Percentiles rank a stretch among this genome's conserved stretches.
These are phyloP conservation scores for Barnettozyma salicaria DNA, from an alignment of 805 yeast genomes.

Conservation along the genomic window DNA sequence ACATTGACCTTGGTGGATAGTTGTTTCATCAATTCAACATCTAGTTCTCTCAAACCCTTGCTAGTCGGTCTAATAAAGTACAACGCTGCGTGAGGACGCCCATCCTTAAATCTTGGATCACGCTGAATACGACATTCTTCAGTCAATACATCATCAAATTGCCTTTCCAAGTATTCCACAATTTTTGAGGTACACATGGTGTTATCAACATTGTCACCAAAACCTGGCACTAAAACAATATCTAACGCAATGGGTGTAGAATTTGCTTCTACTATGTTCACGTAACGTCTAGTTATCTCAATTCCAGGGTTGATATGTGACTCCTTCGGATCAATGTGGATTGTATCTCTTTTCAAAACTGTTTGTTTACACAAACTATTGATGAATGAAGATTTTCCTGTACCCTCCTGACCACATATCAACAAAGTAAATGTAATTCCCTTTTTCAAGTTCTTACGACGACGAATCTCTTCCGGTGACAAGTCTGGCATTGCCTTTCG, in stretches of 20 bases:
- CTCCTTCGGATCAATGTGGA: constrained; percentile 25
- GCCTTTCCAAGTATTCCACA: constrained; percentile 57
- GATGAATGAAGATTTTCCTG: constrained; percentile 70
- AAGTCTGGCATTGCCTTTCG: constrained; percentile 2
- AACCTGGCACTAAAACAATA: constrained; percentile 68
- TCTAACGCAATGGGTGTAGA: constrained; percentile 47
- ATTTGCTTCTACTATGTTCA: constrained; percentile 52
- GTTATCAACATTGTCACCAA: constrained; percentile 72
- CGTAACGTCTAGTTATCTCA: constrained; percentile 43
- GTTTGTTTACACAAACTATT: constrained; percentile 56
- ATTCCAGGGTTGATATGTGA: constrained; percentile 33
- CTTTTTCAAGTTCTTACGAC: constrained; percentile 57
- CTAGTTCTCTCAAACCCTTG: constrained; percentile 65
- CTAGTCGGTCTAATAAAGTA: constrained; percentile 71
- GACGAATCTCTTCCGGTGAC: constrained; percentile 37
- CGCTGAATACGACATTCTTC: constrained; percentile 73
- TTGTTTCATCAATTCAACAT: constrained; percentile 61
- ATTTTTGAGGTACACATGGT: constrained; percentile 43
- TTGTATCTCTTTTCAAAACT: constrained; percentile 29
- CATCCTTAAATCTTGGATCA: constrained; percentile 64
- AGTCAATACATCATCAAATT: constrained; percentile 63
- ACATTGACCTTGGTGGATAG: constrained; percentile 72
- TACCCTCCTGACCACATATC: constrained; percentile 67
- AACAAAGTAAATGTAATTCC: constrained; percentile 60
- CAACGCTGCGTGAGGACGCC: constrained; percentile 70